phyloP scores from a whole-genome alignment of 805 yeast genomes.

The Ogataea pilisensis region DNA sequence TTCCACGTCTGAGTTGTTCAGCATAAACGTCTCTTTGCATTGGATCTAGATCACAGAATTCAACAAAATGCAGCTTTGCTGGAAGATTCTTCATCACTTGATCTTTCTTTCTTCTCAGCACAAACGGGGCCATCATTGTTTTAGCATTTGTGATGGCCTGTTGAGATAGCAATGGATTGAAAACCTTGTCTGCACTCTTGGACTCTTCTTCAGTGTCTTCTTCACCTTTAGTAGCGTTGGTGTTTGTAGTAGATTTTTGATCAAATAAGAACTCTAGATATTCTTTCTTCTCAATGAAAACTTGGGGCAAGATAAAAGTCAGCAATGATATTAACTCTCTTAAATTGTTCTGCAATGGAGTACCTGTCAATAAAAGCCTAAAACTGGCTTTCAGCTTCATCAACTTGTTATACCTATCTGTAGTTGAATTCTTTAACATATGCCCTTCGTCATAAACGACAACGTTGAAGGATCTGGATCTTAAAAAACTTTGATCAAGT shows the following conservation, averaged over 20 bases:
- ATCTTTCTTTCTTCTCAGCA: conserved; percentile 83
- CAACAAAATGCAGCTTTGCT: conserved; percentile 59
- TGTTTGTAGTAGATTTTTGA: conserved; percentile 74
- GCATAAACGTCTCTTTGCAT: conserved; percentile 59
- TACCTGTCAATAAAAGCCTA: conserved; percentile 87
- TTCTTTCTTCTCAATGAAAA: conserved; percentile 77
- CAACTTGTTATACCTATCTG: conserved; percentile 82
- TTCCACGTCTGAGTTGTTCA: conserved; percentile 46
- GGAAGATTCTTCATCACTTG: conserved; percentile 92
- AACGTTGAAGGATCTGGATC: conserved; percentile 71
- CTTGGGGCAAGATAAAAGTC: conserved; percentile 83
- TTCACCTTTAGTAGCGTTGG: conserved; percentile 25
- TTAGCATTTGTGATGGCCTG: conserved; percentile 92
- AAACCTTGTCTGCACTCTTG: conserved; percentile 41
- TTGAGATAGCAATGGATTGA: conserved; percentile 79
- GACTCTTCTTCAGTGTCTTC: conserved; percentile 23
- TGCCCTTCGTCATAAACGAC: conserved; percentile 98
- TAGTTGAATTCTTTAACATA: conserved; percentile 82
- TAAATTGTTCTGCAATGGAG: conserved; percentile 92
- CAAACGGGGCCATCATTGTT: conserved; percentile 98
- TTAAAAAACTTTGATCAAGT: conserved; percentile 74
- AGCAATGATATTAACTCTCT: conserved; percentile 85
- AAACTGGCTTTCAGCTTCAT: conserved; percentile 84
- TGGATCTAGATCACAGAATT: conserved; percentile 58
- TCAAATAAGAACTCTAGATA: conserved; percentile 80